Percentiles rank a stretch among this genome's conserved stretches.
phyloP scores from a whole-genome alignment of 2,329 filamentous ascomycete species.

The Zasmidium cellare region DNA sequence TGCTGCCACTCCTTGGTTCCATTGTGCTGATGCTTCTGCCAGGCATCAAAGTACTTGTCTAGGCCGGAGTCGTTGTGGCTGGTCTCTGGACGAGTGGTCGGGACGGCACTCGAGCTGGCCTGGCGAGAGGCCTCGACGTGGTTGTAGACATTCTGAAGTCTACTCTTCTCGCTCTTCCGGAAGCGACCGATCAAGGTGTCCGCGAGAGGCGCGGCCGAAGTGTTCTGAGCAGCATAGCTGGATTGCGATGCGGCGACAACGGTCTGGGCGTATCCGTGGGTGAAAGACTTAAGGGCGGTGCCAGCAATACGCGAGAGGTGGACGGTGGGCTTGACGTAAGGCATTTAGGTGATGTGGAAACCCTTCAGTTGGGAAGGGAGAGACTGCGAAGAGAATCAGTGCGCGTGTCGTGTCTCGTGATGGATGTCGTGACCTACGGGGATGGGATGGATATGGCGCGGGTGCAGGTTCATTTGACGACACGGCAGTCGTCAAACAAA shows the following conservation, averaged over 20 bases:
- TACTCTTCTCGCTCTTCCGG: slow-evolving; percentile 38
- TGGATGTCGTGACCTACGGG: slow-evolving; percentile 15
- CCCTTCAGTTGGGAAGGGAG: slow-evolving; percentile 60
- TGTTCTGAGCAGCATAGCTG: slow-evolving; percentile 68
- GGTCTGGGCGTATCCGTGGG: slow-evolving; percentile 96
- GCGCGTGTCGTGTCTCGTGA: slow-evolving; percentile 15
- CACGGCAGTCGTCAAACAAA: slow-evolving; percentile 78
- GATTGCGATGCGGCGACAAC: slow-evolving; percentile 93
- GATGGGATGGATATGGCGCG: slow-evolving; percentile 14
- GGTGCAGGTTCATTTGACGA: slow-evolving; percentile 99
- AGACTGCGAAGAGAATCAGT: slow-evolving; percentile 39
- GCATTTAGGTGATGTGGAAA: slow-evolving; percentile 75
- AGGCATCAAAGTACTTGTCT: slow-evolving; percentile 89
- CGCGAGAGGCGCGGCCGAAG: slow-evolving; percentile 55
- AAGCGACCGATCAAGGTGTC: slow-evolving; percentile 51
- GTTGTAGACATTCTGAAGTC: slow-evolving; percentile 31
- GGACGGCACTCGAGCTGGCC: slow-evolving; percentile 33
- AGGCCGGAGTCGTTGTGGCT: slow-evolving; percentile 55
- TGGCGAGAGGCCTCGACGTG: slow-evolving; percentile 36
- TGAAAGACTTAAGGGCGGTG: slow-evolving; percentile 72
- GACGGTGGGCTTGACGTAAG: slow-evolving; percentile 66
- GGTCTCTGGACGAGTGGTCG: slow-evolving; percentile 33
- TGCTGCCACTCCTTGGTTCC: slow-evolving; percentile 86
- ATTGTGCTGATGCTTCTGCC: slow-evolving; percentile 73
- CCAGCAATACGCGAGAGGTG: slow-evolving; percentile 88